phyloP scores from a whole-genome alignment of 2,329 filamentous ascomycete genomes.

The Xylariaceae sp. region DNA sequence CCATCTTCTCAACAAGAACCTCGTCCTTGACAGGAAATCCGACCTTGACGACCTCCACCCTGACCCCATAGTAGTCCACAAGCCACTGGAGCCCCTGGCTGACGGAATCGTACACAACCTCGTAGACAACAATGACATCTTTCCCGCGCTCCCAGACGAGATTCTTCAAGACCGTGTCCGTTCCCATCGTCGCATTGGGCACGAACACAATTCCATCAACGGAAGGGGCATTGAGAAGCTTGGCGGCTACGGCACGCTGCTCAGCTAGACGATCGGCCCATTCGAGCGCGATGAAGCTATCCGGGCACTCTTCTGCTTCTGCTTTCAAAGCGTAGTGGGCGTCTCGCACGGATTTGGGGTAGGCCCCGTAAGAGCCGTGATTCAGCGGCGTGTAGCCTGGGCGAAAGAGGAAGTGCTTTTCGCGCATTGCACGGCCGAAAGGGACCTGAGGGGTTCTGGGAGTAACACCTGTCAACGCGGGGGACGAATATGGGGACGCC shows the following conservation, averaged over 20 bases:
- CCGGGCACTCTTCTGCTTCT: constrained; percentile 25
- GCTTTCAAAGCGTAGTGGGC: constrained; percentile 20
- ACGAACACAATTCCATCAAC: constrained; percentile 52
- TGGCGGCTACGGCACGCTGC: constrained; percentile 18
- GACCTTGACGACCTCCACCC: constrained; percentile 44
- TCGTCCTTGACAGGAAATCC: constrained; percentile 52
- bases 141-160: constrained; percentile 47
- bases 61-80: too few species aligned
- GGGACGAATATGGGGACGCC: too few species aligned
- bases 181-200: constrained; percentile 61
- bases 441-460: too few species aligned
- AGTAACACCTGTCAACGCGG: too few species aligned
- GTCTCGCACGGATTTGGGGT: constrained; percentile 21
- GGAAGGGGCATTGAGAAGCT: constrained; percentile 16
- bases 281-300: constrained; percentile 29
- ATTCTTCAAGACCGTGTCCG: constrained; percentile 61
- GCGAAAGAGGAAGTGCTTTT: constrained; percentile 28
- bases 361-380: constrained; percentile 29
- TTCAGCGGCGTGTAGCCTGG: constrained; percentile 29
- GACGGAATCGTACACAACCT: constrained; percentile 59
- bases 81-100: constrained; percentile 56
- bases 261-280: constrained; percentile 19
- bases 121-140: constrained; percentile 63
- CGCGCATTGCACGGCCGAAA: constrained; percentile 29
- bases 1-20: constrained; percentile 49